Percentiles rank a stretch among this genome's conserved stretches.
Conservation (phyloP, 1,139 yeast genomes). For the Yamadazyma taylorii region DNA sequence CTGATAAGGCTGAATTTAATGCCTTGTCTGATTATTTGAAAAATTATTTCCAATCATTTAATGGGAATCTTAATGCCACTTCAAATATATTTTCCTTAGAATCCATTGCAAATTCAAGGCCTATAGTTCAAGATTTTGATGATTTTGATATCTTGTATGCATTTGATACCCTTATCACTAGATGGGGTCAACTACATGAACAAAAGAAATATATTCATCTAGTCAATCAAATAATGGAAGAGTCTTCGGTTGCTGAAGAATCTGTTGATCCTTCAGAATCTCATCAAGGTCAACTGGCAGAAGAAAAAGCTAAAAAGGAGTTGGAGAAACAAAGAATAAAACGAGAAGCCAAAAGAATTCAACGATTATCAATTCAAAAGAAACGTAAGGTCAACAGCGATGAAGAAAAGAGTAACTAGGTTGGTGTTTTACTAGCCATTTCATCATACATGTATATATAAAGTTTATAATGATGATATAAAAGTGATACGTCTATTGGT, state of each 20-base stretch:
- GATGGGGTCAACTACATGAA: slow-evolving; percentile 22
- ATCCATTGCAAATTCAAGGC: neutral
- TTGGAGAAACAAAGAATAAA: slow-evolving; percentile 27
- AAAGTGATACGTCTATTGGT: too few relatives aligned
- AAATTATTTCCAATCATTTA: slow-evolving; percentile 25
- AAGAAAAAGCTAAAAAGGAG: slow-evolving; percentile 26
- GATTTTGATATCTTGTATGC: slow-evolving; percentile 43
- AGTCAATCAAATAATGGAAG: slow-evolving; percentile 10
- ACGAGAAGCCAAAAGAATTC: slow-evolving; percentile 37
- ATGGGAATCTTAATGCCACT: slow-evolving; percentile 8
- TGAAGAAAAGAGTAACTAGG: neutral
- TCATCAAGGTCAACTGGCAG: slow-evolving; percentile 18
- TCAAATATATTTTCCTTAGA: slow-evolving; percentile 28
- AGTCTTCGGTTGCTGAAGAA: too few relatives aligned
- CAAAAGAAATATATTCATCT: slow-evolving; percentile 17
- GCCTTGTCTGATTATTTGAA: slow-evolving; percentile 24
- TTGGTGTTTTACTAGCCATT: too few relatives aligned
- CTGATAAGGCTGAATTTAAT: slow-evolving; percentile 24
- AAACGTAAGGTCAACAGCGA: slow-evolving; percentile 7
- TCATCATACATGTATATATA: neutral
- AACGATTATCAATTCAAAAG: slow-evolving; percentile 24
- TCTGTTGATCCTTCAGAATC: too few relatives aligned
- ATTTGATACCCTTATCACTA: slow-evolving; percentile 40
- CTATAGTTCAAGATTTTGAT: slow-evolving; percentile 18
- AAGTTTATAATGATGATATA: too few relatives aligned